Conservation (phyloP, 345 rosid species). For the Gossypium sturtianum region DNA sequence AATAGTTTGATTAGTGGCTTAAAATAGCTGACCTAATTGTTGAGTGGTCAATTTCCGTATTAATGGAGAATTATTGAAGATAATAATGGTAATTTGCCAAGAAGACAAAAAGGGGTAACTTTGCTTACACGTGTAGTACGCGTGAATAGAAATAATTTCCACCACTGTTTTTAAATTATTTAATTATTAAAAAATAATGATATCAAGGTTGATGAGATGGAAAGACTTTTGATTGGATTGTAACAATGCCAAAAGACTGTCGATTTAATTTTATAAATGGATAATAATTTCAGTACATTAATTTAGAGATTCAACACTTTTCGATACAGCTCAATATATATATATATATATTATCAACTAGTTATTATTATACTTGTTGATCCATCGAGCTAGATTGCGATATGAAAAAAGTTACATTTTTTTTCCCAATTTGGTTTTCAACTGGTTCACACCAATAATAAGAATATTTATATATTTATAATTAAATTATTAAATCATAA, state of each 20-base stretch:
- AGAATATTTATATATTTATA: no score
- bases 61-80: conserved; percentile 15
- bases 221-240: neutral
- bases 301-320: neutral
- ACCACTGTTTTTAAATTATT: neutral
- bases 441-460: no score
- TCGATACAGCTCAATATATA: neutral
- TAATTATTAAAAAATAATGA: neutral
- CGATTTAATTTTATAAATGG: neutral
- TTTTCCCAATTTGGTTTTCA: no score
- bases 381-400: no score
- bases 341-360: no score
- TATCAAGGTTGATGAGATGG: neutral
- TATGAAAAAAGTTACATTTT: no score
- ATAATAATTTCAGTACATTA: neutral
- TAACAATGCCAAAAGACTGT: neutral
- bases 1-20: neutral
- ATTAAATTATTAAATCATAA: no score
- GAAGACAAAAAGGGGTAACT: neutral
- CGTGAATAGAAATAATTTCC: neutral
- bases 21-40: conserved; percentile 2
- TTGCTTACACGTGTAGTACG: conserved; percentile 11
- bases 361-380: no score
- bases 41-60: conserved; percentile 24
- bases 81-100: conserved; percentile 4